Evolutionary conservation across 176 grass and related monocot species (phyloP), one percentile per base, ranked within the genome.

Genomic region (Triticum dicoccoides): DNA sequence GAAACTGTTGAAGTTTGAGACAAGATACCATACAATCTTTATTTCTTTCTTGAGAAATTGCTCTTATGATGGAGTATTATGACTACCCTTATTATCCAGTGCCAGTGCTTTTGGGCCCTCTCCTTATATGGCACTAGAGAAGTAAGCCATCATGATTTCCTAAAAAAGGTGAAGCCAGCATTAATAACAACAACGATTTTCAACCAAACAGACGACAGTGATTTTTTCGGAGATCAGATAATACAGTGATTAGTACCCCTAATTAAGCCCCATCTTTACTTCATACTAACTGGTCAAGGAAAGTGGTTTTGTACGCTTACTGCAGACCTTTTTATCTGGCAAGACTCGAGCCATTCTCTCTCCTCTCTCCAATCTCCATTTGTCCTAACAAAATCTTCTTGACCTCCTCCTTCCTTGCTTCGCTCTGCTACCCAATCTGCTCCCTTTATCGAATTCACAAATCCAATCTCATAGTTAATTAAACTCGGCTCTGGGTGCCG

Each of bases 341-440:
- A 52, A 58, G 68, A 41, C 41, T 27, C 73, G 72, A 77, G 29
- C 64, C 83, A 41, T 82, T 83, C 73, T 83, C 23, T 41, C 23
- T 20, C 51, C 47, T 69, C 32, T 39, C 72, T 56, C 42, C 15
- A 12, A 18, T 66, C 62, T 41, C 33, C 56, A 34, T 84, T 80
- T 83, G 80, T 80, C 58, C 74, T 37, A 63, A 61, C 47, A 67
- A 91, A 88, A 88, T 84, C 85, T 86, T 44, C 73, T 52, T 65
- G 38, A 42, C 71, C 63, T 77, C 71, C 24, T 78, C 59, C 56
- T 11, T n/a, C 68, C 38, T 44, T 8, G 34, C 56, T n/a, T 89
- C 42, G 44, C 69, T 68, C 66, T 42, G 24, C 70, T 75, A 59
- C 78, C 9, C 78, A 82, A 63, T 61, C 68, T 61, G 15, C 42